Base-by-base conservation (phyloP, 441 rosid genomes). In the Pelargonium cotyledonis region DNA sequence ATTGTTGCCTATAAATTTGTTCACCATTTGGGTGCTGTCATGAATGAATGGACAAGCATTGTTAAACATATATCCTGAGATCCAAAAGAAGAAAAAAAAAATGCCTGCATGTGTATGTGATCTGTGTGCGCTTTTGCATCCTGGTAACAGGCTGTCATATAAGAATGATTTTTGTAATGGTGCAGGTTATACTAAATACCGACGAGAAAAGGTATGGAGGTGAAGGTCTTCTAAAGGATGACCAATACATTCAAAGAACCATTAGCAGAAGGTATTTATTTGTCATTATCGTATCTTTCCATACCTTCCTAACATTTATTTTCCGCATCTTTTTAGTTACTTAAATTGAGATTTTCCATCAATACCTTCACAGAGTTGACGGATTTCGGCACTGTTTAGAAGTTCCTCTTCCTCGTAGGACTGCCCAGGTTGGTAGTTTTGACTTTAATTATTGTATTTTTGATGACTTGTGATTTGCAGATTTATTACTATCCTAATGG, bases 141-240 rank as follows among this genome's bases (percentile, higher is more conserved):
- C 65, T 6, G 51, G 9, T 49, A 43, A 40, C 12, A 2, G 26
- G 11, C 14, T 4, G 41, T 51, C 41, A n/a, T 26, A 47, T 43
- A 18, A 11, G 60, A 21, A 62, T 21, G 11, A 9, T 19, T 62
- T 70, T 71, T 58, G 6, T 67, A 70, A 65, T 80, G 78, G 18
- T 67, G 61, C 88, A 92, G 99, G 72, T 86, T 74, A 83, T 90
- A 73, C 72, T 92, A 70, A 90, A 90, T 77, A 85, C 96, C 0
- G 99, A 95, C 75, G 97, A 91, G 55, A 77, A 75, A 53, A 86
- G 83, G 71, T 91, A 83, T 79, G 97, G 97, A 70, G 97, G 97
- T 65, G 84, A 78, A 76, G 97, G 89, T 57, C 77, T 76, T 44
- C 65, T 89, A 73, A 69, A 71, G 53, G 81, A 79, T 65, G 85